phyloP scores from a whole-genome alignment of 805 yeast genomes.

The Cyberlindnera mycetangii region DNA sequence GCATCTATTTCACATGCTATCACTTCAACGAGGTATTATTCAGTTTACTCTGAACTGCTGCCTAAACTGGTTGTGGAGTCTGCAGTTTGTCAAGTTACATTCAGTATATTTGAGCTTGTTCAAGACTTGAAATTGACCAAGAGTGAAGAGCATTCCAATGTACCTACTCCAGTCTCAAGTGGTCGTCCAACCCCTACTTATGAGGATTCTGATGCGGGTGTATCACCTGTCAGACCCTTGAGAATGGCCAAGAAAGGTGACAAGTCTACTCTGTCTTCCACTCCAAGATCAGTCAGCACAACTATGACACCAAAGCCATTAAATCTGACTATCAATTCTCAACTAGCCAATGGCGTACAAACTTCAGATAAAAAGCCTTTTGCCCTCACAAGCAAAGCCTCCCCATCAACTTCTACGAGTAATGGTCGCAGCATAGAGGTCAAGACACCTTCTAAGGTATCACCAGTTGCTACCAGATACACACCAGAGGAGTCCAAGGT shows the following conservation, averaged over 20 bases:
- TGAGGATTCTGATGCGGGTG: constrained; percentile 12
- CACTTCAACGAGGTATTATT: constrained; percentile 72
- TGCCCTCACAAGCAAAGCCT: background rate
- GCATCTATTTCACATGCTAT: constrained; percentile 73
- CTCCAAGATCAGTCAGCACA: constrained; percentile 16
- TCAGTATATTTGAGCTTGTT: constrained; percentile 59
- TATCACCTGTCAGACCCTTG: constrained; percentile 62
- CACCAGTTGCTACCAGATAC: constrained; percentile 16
- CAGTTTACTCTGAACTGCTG: constrained; percentile 57
- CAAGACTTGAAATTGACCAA: constrained; percentile 46
- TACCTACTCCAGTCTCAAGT: background rate
- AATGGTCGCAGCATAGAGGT: background rate
- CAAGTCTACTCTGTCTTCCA: constrained; percentile 3
- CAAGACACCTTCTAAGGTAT: constrained; percentile 1
- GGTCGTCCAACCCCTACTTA: constrained; percentile 1
- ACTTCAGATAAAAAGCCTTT: constrained; percentile 6
- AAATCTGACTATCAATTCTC: constrained; percentile 21
- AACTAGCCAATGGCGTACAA: constrained; percentile 13
- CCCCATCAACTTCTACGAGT: constrained; percentile 3
- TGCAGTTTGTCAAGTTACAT: constrained; percentile 71
- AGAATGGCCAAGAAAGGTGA: constrained; percentile 59
- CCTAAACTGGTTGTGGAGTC: constrained; percentile 73
- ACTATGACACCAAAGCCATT: constrained; percentile 19
- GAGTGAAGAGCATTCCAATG: background rate
- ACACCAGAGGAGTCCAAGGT: constrained; percentile 14